Evolutionary conservation across 441 rosid species (phyloP), one percentile per base, ranked within the genome.

Genomic region (Hura crepitans): DNA sequence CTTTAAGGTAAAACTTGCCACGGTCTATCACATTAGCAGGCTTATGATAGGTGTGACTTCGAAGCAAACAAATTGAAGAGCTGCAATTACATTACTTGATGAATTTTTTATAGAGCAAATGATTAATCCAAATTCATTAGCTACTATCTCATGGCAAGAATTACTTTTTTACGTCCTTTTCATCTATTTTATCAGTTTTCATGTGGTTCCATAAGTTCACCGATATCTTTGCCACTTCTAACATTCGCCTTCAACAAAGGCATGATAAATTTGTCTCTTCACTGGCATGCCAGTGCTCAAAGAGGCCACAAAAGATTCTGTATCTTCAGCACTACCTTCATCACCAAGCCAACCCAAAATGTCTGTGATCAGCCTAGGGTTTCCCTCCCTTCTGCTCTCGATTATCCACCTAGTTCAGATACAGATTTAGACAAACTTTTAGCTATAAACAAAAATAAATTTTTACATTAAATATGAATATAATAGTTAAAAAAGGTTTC

Each of bases 341-440:
- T 85, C 71, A 2, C 91, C 84, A 6, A 90, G 80, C 92, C 92
- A 87, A 75, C 72, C 70, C 77, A 93, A 68, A 46, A 86, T 78
- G 64, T 83, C 75, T 0, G 75, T 47, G 42, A 89, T 63, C 78
- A 85, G 71, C 75, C 78, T 77, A 13, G 47, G 68, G 96, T 71
- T 81, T 85, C 92, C 92, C 89, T 68, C 78, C 87, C 46, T 84
- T n/a, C n/a, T 87, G 11, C 74, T 82, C 18, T 71, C 76, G 39
- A n/a, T n/a, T n/a, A n/a, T n/a, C n/a, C n/a, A n/a, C n/a, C n/a
- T n/a, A n/a, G n/a, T n/a, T n/a, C n/a, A n/a, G n/a, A n/a, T n/a
- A n/a, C n/a, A n/a, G n/a, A n/a, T n/a, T n/a, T n/a, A n/a, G n/a
- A n/a, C n/a, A n/a, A n/a, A n/a, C n/a, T n/a, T n/a, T n/a, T n/a